A percentile compares a stretch with the other conserved stretches of the same genome.
phyloP scores from a whole-genome alignment of 192 early-diverging fungal species.

The Thamnidium elegans region DNA sequence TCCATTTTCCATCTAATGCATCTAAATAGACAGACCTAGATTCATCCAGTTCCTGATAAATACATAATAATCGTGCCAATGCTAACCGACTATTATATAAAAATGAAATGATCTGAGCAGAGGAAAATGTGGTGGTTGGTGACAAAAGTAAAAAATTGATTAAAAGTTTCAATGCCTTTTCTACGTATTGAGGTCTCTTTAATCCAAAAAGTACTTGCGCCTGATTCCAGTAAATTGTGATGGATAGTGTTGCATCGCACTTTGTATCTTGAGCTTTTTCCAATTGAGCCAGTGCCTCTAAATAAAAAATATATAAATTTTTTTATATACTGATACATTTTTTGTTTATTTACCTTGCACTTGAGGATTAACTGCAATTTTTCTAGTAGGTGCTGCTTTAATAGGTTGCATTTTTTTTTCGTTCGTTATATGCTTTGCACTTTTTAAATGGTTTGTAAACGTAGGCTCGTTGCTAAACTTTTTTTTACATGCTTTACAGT shows the following conservation, averaged over 20 bases:
- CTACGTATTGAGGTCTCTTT: constrained; percentile 30
- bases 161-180: constrained; percentile 32
- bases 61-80: constrained; percentile 37
- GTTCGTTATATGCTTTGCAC: constrained; percentile 47
- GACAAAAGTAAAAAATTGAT: constrained; percentile 14
- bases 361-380: constrained; percentile 3
- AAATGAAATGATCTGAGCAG: constrained; percentile 35
- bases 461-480: constrained; percentile 49
- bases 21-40: constrained; percentile 29
- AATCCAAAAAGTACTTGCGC: constrained; percentile 32
- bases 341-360: constrained; percentile 7
- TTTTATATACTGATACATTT: background rate
- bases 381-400: background rate
- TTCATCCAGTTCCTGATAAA: constrained; percentile 25
- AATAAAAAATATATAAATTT: background rate
- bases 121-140: constrained; percentile 22
- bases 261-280: constrained; percentile 5
- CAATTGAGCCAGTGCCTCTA: constrained; percentile 12
- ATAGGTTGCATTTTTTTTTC: constrained; percentile 31
- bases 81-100: constrained; percentile 39
- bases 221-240: background rate
- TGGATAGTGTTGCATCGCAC: background rate
- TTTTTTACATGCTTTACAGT: constrained; percentile 48
- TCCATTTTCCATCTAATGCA: constrained; percentile 41
- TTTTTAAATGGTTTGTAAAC: constrained; percentile 45